Percentiles rank a stretch among this genome's conserved stretches.
These are phyloP conservation scores for Apiotrichum porosum DNA, from an alignment of 1,284 basidiomycete species.

Conservation along the genomic window DNA sequence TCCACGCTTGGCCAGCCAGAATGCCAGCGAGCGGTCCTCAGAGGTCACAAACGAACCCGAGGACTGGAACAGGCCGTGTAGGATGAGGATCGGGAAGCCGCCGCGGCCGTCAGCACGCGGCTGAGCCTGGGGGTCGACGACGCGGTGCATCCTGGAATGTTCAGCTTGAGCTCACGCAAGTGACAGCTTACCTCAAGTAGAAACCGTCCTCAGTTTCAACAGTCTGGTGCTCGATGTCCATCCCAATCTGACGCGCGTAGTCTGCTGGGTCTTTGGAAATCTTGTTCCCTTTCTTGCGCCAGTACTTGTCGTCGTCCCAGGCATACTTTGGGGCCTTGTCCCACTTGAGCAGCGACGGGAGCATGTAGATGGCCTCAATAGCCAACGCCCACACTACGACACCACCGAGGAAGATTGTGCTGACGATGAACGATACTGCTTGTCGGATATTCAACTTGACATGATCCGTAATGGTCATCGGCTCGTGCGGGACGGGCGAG, in stretches of 20 bases:
- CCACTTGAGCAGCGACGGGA: constrained; percentile 37
- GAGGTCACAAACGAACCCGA: constrained; percentile 61
- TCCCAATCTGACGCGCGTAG: constrained; percentile 56
- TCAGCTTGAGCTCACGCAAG: constrained; percentile 1
- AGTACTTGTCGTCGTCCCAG: constrained; percentile 56
- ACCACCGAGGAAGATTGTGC: constrained; percentile 53
- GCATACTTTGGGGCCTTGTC: constrained; percentile 30
- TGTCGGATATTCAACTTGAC: constrained; percentile 51
- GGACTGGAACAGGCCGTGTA: constrained; percentile 61
- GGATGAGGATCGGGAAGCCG: constrained; percentile 58
- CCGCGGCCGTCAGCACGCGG: constrained; percentile 50
- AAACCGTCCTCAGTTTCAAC: constrained; percentile 60
- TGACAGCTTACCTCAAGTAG: constrained; percentile 47
- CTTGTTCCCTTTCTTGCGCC: constrained; percentile 51
- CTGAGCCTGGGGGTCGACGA: constrained; percentile 52
- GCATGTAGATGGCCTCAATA: constrained; percentile 31
- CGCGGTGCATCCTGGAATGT: constrained; percentile 51
- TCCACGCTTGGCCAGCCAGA: constrained; percentile 58
- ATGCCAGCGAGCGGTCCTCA: constrained; percentile 59
- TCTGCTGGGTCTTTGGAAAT: constrained; percentile 56
- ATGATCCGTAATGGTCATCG: constrained; percentile 28
- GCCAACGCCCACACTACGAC: constrained; percentile 50
- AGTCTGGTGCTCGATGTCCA: constrained; percentile 57
- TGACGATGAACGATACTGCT: constrained; percentile 51
- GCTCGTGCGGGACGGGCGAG: constrained; percentile 35